These are phyloP conservation scores for Drosera spatulata DNA, from an alignment of 179 eudicot genomes.

Conservation along the genomic window DNA sequence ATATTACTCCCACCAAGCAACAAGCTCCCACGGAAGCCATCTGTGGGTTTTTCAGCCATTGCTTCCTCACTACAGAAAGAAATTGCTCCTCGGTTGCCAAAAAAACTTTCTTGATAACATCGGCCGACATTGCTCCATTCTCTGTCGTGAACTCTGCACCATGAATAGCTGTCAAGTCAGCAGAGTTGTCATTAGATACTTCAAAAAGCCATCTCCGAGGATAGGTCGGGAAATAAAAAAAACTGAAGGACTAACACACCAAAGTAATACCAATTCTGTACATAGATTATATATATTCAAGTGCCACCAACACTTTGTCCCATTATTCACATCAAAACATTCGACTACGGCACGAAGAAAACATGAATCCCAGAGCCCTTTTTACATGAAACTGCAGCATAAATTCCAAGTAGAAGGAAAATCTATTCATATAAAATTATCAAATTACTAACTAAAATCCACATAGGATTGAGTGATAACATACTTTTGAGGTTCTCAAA, in stretches of 20 bases:
- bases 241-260: too few species aligned
- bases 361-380: too few species aligned
- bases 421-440: not conserved
- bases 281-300: too few species aligned
- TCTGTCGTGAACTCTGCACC: conserved; percentile 23
- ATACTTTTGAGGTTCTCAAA: conserved; percentile 34
- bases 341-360: too few species aligned
- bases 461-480: not conserved
- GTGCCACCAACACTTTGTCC: too few species aligned
- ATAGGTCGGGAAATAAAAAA: too few species aligned
- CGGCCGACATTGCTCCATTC: conserved; percentile 26
- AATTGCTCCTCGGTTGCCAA: conserved; percentile 34
- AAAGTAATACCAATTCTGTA: too few species aligned
- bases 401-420: not conserved
- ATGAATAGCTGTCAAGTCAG: conserved; percentile 3
- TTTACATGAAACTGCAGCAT: not conserved
- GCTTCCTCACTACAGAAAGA: conserved; percentile 20
- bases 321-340: too few species aligned
- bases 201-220: too few species aligned
- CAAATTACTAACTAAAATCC: not conserved
- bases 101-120: conserved; percentile 27
- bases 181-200: not conserved
- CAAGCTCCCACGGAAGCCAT: conserved; percentile 40
- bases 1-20: conserved; percentile 27
- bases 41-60: conserved; percentile 30